Base-by-base conservation (phyloP, 371 early-diverging fungal species). In the Amoeboaphelidium protococcarum region DNA sequence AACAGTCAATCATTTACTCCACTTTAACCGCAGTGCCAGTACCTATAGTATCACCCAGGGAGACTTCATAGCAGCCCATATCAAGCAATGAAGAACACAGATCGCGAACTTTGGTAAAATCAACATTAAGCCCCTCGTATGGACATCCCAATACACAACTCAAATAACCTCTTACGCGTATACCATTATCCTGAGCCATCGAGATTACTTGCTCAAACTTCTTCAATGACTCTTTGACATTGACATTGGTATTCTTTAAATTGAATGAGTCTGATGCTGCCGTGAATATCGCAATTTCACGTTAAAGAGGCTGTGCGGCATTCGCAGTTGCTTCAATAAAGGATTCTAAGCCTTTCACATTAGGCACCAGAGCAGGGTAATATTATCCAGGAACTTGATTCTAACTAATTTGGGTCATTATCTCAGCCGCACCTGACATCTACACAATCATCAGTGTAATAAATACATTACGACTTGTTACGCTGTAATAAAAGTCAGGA, bases 51-150 rank as follows among this genome's bases (percentile, higher is more conserved):
- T 94, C 95, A 16, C 90, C 91, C 22, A 94, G 63, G 42, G 87
- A 85, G 25, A 94, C 83, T 57, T 94, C 95, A 58, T 90, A 89
- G 65, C 95, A 94, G 13, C 95, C 95, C 72, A 88, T 73, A 12
- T 82, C 82, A 22, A 69, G 59, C 52, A 90, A 56, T 25, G 66
- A 65, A 48, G 76, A 66, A 4, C 88, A 65, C 19, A 90, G 74
- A 6, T 62, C 57, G 2, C 82, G 83, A 0, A 84, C 90, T 10
- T 62, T 70, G 37, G 56, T 53, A 0, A 89, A 78, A 0, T 61
- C 57, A 2, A 91, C 66, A 4, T 56, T 53, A n/a, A n/a, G n/a
- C 2, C 89, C 90, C 54, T 88, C 83, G 56, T 89, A 94, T 12
- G 95, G 95, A 50, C 95, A 94, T 2, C 89, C 91, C 16, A 87